Percentiles rank a stretch among this genome's conserved stretches.
These are phyloP conservation scores for Oryza punctata DNA, from an alignment of 176 grass and related monocot genomes.

Conservation along the genomic window DNA sequence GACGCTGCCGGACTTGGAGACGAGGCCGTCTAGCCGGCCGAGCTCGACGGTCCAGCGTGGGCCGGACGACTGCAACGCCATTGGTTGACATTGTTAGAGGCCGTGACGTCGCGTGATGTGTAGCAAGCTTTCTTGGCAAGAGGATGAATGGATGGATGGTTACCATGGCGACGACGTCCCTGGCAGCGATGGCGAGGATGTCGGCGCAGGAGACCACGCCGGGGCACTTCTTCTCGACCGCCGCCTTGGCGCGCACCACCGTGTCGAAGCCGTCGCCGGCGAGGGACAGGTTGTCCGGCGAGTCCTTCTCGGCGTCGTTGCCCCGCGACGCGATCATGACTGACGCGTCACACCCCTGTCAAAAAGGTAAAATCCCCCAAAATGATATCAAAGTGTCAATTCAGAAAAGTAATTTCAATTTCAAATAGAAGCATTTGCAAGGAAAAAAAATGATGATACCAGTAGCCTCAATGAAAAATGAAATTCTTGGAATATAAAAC, in stretches of 20 bases:
- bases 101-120: no score
- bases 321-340: slow-evolving; percentile 50
- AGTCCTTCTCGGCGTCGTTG: slow-evolving; percentile 63
- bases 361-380: background rate
- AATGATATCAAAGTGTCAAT: no score
- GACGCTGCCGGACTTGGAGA: slow-evolving; percentile 51
- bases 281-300: slow-evolving; percentile 61
- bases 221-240: slow-evolving; percentile 64
- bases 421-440: background rate
- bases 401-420: no score
- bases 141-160: no score
- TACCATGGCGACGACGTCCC: slow-evolving; percentile 72
- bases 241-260: slow-evolving; percentile 57
- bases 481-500: background rate
- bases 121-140: no score
- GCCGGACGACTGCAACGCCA: slow-evolving; percentile 47
- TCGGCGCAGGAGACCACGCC: slow-evolving; percentile 77
- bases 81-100: background rate
- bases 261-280: slow-evolving; percentile 71
- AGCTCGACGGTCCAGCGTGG: slow-evolving; percentile 63
- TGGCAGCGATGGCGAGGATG: slow-evolving; percentile 64
- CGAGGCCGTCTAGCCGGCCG: slow-evolving; percentile 50
- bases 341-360: slow-evolving; percentile 81
- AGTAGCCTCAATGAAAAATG: no score
- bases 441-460: no score